A percentile compares a stretch with the other conserved stretches of the same genome.
Evolutionary conservation across 441 rosid genomes (phyloP).

Genomic region (Syzygium syzygioides): DNA sequence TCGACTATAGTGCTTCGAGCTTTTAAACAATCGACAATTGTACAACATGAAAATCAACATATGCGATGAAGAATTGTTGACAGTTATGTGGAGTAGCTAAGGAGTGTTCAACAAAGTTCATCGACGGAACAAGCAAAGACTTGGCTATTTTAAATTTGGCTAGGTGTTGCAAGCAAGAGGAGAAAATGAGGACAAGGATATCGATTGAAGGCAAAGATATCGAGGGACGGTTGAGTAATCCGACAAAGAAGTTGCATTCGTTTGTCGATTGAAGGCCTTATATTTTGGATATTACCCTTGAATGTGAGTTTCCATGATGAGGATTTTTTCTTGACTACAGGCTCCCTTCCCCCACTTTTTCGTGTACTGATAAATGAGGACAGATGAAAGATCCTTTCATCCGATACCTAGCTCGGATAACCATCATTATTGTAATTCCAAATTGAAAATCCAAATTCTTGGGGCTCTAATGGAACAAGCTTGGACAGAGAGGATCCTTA

Average conservation of each 20-base stretch:
- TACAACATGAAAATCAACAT: background rate
- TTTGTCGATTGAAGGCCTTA: no score
- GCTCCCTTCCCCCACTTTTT: background rate
- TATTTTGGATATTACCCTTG: background rate
- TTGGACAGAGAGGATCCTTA: background rate
- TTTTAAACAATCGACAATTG: background rate
- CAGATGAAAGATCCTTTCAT: background rate
- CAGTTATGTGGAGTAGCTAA: background rate
- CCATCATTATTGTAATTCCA: accelerated
- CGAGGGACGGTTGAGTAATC: background rate
- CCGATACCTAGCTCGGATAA: background rate
- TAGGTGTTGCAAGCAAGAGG: background rate
- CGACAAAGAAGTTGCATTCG: no score
- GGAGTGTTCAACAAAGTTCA: background rate
- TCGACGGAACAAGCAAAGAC: background rate
- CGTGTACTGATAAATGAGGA: background rate
- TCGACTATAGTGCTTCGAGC: background rate
- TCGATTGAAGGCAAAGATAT: background rate
- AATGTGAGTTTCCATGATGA: background rate
- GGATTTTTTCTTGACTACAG: background rate
- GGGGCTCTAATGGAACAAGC: background rate
- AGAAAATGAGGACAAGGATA: background rate
- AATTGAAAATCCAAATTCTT: background rate
- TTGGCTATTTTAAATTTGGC: background rate
- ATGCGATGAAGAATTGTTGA: background rate